Evolutionary conservation across 2,329 filamentous ascomycete species (phyloP), one percentile per base, ranked within the genome.

Genomic region (Setomelanomma holmii): DNA sequence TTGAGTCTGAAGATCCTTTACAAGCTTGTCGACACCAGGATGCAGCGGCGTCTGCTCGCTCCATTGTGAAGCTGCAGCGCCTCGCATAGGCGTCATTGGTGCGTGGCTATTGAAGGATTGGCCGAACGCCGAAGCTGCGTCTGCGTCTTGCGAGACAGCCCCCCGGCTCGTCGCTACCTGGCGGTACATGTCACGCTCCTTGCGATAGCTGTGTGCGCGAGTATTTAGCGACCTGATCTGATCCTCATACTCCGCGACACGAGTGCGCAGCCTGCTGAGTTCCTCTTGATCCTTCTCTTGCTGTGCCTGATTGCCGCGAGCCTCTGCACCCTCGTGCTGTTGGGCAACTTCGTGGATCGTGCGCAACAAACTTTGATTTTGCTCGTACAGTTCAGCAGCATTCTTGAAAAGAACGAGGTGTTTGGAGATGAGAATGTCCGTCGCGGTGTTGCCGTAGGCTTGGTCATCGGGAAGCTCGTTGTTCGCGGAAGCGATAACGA

Each of bases 151-250:
- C 72, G 77, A 87, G 75, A 83, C 52, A 51, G 86, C 84, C 16
- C 86, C 85, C 51, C 86, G 83, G 56, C 95, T 90, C 61, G 93
- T 90, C 23, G 97, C 84, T 80, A 98, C 93, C 45, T 93, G 91
- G 19, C 93, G 88, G 87, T 97, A 98, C 86, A 97, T 97, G 71
- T 99, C 93, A 56, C 95, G 88, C 77, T 99, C 95, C 66, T 92
- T 91, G 71, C 95, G 91, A 73, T 96, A 96, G 73, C 91, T 96
- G 78, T 96, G 91, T 58, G 92, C 90, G 51, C 93, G 90, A 23
- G 89, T 86, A 38, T 89, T 86, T 60, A 96, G 88, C 11, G 89
- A 89, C 61, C 88, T 86, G 45, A 96, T 86, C 71, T 97, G 92
- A 59, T 97, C 93, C 52, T 91, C 87, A 73, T 87, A 93, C 73